A percentile compares a stretch with the other conserved stretches of the same genome.
These are phyloP conservation scores for Chaetomiaceae sp. DNA, from an alignment of 2,329 filamentous ascomycete genomes.

Conservation along the genomic window DNA sequence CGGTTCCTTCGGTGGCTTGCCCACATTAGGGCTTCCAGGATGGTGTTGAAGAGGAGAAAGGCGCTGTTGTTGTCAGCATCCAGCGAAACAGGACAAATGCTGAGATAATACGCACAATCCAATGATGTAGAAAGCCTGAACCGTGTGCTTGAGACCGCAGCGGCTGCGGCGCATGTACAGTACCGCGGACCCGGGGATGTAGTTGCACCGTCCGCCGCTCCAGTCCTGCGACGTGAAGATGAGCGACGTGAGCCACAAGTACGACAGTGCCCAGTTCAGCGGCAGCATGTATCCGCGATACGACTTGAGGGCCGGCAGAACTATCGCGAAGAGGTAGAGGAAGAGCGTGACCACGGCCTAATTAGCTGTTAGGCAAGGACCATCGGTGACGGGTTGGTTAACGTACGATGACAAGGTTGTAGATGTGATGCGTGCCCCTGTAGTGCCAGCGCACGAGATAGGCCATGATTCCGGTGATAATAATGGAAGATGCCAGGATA, in stretches of 20 bases:
- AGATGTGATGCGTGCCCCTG: conserved; percentile 20
- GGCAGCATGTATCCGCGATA: conserved; percentile 26
- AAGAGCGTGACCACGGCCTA: conserved; percentile 25
- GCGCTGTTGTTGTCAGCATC: conserved; percentile 10
- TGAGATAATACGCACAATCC: conserved; percentile 22
- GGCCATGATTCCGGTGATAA: conserved; percentile 23
- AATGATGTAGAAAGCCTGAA: conserved; percentile 24
- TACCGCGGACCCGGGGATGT: too few species aligned
- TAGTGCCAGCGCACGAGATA: conserved; percentile 18
- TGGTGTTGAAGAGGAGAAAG: conserved; percentile 21
- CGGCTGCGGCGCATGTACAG: conserved; percentile 2
- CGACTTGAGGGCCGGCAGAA: conserved; percentile 21
- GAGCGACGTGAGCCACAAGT: conserved; percentile 26
- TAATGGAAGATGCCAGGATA: conserved; percentile 22
- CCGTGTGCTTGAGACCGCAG: conserved; percentile 23
- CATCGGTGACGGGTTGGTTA: too few species aligned
- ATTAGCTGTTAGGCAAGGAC: neutral
- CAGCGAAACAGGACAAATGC: neutral
- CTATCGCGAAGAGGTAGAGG: conserved; percentile 22
- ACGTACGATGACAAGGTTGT: conserved; percentile 22
- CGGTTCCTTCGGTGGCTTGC: conserved; percentile 5
- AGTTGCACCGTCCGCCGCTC: conserved; percentile 18
- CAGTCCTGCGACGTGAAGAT: conserved; percentile 26
- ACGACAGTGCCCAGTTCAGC: conserved; percentile 21
- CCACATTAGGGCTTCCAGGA: conserved; percentile 26